Evolutionary conservation across 2,329 filamentous ascomycete species (phyloP), one percentile per base, ranked within the genome.

Genomic region (Phaeophleospora eucalypticola): DNA sequence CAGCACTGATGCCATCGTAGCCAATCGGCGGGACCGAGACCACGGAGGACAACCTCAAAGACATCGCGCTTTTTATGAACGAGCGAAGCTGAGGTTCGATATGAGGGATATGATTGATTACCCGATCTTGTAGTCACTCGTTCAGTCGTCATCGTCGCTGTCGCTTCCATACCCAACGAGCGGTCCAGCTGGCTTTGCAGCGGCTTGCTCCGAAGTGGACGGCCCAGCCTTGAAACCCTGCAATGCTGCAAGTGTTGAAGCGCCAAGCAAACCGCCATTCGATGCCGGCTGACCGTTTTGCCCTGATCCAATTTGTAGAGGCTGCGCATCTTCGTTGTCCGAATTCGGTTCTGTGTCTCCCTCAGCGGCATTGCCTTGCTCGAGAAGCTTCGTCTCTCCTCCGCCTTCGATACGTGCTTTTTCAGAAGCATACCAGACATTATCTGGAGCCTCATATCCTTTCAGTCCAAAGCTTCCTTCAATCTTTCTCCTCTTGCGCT

Each of bases 391-490:
- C 51, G 82, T 75, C 58, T 85, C 76, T 39, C 74, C 45, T 61
- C 86, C 82, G 20, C 83, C 66, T 54, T 85, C 83, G 47, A 80
- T 76, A 0, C 81, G 82, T 39, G 79, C 82, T 57, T 82, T 80
- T 29, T 90, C 88, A 38, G 87, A 78, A 0, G 89, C 87, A 68
- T 90, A 95, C 79, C 94, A 95, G 19, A 98, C 83, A 53, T 93
- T 86, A 64, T 98, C 93, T 0, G 91, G 90, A 1, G 90, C 90
- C 62, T 97, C 88, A 65, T 96, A 97, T 1, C 90, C 91, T 45
- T 91, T 80, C 37, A 98, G 68, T 0, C 90, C 91, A 63, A 95
- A 97, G 17, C 80, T 84, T 41, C 89, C 89, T 66, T 96, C 89
- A 19, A 95, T 82, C 70, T 88, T 94, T 68, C 91, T 82, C 61